Evolutionary conservation across 169 alveolate species (phyloP), one percentile per base, ranked within the genome.

Genomic region (Neospora caninum): DNA sequence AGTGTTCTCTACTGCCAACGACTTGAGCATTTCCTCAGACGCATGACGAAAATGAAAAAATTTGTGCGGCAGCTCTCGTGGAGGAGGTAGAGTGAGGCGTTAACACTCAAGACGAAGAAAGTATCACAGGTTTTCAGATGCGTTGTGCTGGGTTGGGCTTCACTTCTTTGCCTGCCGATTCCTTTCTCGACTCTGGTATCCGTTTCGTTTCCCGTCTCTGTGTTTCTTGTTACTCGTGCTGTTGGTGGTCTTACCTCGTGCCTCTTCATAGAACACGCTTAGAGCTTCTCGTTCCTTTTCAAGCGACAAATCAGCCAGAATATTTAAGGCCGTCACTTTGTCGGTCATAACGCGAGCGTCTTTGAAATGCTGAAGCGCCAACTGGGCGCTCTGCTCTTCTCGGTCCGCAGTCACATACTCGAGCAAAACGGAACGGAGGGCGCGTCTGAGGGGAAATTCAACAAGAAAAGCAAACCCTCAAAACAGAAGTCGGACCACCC

Each of bases 381-480:
- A 16, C 39, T n/a, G 41, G 27, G 42, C 42, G 27, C 39, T n/a
- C 31, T 25, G 27, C 42, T 78, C 86, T 2, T 78, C 86, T 6
- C 45, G 39, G 86, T 36, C 45, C 1, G 45, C 86, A 20, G 86
- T 78, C 45, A 78, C 49, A n/a, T 78, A 78, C 86, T 78, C 43
- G n/a, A 78, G 86, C 43, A 78, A 25, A n/a, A 78, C 45, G 27
- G 86, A 78, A 20, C 86, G 86, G 43, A 78, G 42, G n/a, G 86
- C 86, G 22, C 86, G 86, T n/a, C 86, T 78, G 86, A 20, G 31
- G 31, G 45, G 7, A 13, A 6, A 64, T 64, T 13, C 4, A 13
- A 64, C 7, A 64, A 64, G n/a, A 64, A 6, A 29, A 22, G 73
- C 4, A 64, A 64, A 4, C 4, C 73, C 1, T 6, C 0, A 64